Percentiles rank a stretch among this genome's conserved stretches.
Conservation (phyloP, 1,139 yeast species). For the Zygosaccharomyces sapae region DNA sequence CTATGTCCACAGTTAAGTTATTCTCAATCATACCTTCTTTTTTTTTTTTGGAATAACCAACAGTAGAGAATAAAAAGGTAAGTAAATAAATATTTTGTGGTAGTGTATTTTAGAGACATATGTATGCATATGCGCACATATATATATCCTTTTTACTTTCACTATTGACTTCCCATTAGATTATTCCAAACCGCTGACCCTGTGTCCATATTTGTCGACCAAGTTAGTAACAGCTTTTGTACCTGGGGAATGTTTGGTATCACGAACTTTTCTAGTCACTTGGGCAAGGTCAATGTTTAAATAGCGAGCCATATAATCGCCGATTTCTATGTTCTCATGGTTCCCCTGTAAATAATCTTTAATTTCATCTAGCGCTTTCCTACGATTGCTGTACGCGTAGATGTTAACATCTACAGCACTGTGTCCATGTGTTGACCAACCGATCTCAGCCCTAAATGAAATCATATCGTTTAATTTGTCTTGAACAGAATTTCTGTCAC, state of each 20-base stretch:
- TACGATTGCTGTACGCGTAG: constrained; percentile 62
- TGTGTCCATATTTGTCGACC: constrained; percentile 16
- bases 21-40: too few relatives aligned
- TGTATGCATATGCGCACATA: too few relatives aligned
- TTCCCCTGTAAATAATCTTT: constrained; percentile 60
- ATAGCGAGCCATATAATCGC: constrained; percentile 58
- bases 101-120: too few relatives aligned
- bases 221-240: not conserved
- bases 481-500: constrained; percentile 29
- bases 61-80: not conserved
- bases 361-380: constrained; percentile 41
- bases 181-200: not conserved
- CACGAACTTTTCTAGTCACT: constrained; percentile 49
- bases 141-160: too few relatives aligned
- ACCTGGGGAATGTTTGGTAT: constrained; percentile 44
- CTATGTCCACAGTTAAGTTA: too few relatives aligned
- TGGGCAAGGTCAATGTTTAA: constrained; percentile 51
- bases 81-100: not conserved
- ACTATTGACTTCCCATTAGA: too few relatives aligned
- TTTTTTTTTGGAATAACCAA: too few relatives aligned
- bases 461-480: constrained; percentile 56
- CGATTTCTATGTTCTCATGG: constrained; percentile 81
- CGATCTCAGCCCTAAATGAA: constrained; percentile 66
- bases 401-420: constrained; percentile 87
- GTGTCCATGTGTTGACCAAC: constrained; percentile 89